Conservation (phyloP, 176 grass and related monocot species). For the Oryza nivara region DNA sequence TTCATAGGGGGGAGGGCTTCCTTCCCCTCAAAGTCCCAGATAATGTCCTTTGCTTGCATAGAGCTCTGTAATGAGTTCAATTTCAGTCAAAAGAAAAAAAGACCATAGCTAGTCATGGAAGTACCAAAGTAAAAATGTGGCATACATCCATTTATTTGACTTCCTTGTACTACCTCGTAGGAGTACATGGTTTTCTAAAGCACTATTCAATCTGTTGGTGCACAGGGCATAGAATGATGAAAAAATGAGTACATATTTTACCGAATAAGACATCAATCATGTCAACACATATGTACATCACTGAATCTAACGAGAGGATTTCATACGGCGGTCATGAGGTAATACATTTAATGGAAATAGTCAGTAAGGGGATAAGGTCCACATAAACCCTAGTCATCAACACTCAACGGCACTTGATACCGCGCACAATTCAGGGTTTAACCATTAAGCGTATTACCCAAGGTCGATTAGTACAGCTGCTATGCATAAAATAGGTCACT, state of each 20-base stretch:
- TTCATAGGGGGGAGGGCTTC: background rate
- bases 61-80: conserved; percentile 7
- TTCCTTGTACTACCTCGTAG: background rate
- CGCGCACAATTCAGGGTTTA: background rate
- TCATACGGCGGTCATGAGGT: background rate
- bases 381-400: background rate
- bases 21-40: conserved; percentile 10
- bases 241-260: background rate
- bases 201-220: conserved; percentile 14
- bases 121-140: background rate
- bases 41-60: background rate
- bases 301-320: conserved; percentile 7
- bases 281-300: background rate
- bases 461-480: background rate
- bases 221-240: conserved; percentile 1
- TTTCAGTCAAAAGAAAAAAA: conserved; percentile 1
- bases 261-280: conserved; percentile 8
- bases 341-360: background rate
- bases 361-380: background rate
- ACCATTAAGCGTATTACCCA: background rate
- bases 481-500: background rate
- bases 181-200: background rate
- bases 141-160: conserved; percentile 12
- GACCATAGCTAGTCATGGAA: background rate
- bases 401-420: background rate